A percentile compares a stretch with the other conserved stretches of the same genome.
Evolutionary conservation across 192 early-diverging fungal genomes (phyloP).

Genomic region (Entophlyctis luteolus): DNA sequence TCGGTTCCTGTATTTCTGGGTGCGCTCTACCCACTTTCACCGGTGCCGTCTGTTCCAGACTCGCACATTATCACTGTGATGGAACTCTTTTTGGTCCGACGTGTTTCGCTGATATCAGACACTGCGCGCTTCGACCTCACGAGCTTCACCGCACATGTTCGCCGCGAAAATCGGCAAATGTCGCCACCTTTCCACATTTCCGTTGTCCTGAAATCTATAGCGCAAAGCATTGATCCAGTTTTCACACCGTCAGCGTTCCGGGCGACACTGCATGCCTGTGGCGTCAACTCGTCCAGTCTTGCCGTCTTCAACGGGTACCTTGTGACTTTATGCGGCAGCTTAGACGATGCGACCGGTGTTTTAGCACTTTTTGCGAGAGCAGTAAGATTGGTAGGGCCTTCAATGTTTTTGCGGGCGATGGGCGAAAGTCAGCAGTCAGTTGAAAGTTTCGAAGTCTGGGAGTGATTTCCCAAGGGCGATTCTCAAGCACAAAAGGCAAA

Average conservation of each 20-base stretch:
- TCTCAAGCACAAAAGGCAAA: no score
- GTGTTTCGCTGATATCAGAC: neutral
- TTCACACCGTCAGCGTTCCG: constrained; percentile 16
- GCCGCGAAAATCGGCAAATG: neutral
- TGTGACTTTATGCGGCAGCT: constrained; percentile 1
- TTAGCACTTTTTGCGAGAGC: constrained; percentile 8
- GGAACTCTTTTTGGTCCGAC: neutral
- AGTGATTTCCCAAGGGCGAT: constrained; percentile 7
- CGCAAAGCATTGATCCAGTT: neutral
- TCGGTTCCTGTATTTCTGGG: neutral
- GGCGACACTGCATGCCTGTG: constrained; percentile 1
- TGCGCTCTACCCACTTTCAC: constrained; percentile 7
- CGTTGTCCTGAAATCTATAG: neutral
- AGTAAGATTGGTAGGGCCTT: constrained; percentile 2
- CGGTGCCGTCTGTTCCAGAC: neutral
- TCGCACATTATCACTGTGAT: neutral
- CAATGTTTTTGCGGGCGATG: neutral
- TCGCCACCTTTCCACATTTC: neutral
- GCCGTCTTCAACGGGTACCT: constrained; percentile 6
- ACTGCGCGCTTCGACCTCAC: neutral
- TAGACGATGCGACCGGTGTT: neutral
- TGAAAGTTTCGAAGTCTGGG: neutral
- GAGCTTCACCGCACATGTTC: neutral
- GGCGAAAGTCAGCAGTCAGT: no score
- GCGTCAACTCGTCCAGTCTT: neutral